Base-by-base conservation (phyloP, 805 yeast genomes). In the Metschnikowia rubicola region DNA sequence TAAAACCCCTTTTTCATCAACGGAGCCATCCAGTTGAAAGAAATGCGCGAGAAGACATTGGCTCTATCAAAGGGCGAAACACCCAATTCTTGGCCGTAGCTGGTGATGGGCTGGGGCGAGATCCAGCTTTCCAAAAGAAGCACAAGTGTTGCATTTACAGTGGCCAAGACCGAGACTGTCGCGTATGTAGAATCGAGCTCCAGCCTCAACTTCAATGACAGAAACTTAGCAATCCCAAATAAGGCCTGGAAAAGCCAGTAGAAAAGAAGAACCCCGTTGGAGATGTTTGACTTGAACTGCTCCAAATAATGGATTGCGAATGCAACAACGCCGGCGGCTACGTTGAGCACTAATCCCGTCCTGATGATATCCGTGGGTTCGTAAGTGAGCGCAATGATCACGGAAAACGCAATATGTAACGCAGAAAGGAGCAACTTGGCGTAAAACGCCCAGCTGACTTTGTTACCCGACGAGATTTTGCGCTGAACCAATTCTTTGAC, bases 11-110 rank as follows among this genome's bases (percentile, higher is more conserved):
- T 79, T 55, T 70, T 78, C 84, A 94, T 88, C 58, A 94, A 70
- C 1, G 78, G 81, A 17, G 89, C 82, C 96, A 94, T 88, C 98
- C 99, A 94, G 28, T 83, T 70, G 64, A 94, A 92, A 0, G 96
- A 84, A 43, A 92, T 70, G 43, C 79, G 73, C 2, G 96, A 84
- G 53, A 92, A 80, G 12, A 90, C 69, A 61, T 91, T 83, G 10
- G 54, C 60, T 3, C 49, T 38, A 46, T 39, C 60, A 37, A 44
- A 56, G 2, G 59, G 59, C 15, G 60, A 55, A n/a, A 30, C 30
- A 8, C 48, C 45, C 26, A 38, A 29, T n/a, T 46, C 47, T 10
- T 32, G 19, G 6, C 30, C 30, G 39, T 35, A 44, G 4, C 49
- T 31, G 26, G 33, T 39, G n/a, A 51, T 35, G 7, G 68, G 54